phyloP scores from a whole-genome alignment of 768 basidiomycete species.

The Butyriboletus loyo region DNA sequence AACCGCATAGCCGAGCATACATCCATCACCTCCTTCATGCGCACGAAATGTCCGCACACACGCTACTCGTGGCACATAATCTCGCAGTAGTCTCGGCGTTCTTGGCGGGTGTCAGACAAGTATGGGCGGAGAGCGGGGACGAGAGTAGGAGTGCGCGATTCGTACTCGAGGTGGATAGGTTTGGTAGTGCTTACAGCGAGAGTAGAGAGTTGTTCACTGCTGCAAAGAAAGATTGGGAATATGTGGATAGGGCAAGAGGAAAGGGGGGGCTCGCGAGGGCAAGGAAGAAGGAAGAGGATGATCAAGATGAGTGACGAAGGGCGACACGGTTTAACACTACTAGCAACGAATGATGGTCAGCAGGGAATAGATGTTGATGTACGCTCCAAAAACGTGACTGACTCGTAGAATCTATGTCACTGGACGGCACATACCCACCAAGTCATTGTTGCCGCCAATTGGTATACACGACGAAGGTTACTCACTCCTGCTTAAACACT shows the following conservation, averaged over 20 bases:
- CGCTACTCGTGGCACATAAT: conserved; percentile 75
- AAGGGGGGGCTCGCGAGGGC: conserved; percentile 74
- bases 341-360: neutral
- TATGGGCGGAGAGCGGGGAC: conserved; percentile 17
- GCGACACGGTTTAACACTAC: neutral
- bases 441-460: neutral
- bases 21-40: conserved; percentile 83
- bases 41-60: conserved; percentile 87
- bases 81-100: conserved; percentile 64
- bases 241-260: conserved; percentile 67
- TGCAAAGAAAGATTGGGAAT: conserved; percentile 56
- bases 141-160: conserved; percentile 24
- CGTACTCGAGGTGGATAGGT: conserved; percentile 47
- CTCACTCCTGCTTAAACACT: neutral
- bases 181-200: conserved; percentile 52
- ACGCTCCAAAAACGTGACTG: neutral
- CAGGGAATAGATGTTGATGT: neutral
- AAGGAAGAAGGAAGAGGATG: conserved; percentile 37
- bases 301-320: neutral
- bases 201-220: conserved; percentile 43
- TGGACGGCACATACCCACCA: neutral
- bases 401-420: too few species aligned
- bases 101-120: conserved; percentile 52
- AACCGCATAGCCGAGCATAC: conserved; percentile 55
- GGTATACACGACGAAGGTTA: neutral